Conservation (phyloP, 176 grass and related monocot genomes). For the Oryza rufipogon region DNA sequence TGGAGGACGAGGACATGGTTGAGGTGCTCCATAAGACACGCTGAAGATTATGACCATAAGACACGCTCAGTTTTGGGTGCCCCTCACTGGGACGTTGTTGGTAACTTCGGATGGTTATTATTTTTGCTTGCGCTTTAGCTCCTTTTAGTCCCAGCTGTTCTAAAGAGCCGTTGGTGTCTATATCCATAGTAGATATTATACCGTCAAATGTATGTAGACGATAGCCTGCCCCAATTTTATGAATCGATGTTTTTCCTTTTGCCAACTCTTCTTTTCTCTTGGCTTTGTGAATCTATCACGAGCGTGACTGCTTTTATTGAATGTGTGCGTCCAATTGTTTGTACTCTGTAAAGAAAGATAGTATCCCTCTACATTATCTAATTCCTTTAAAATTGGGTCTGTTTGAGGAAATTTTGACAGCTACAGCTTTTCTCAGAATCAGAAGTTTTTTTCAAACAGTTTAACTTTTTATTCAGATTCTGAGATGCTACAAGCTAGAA, state of each 20-base stretch:
- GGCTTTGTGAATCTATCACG: background rate
- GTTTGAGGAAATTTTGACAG: too few relatives aligned
- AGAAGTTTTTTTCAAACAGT: too few relatives aligned
- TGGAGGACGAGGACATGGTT: constrained; percentile 85
- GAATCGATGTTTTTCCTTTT: background rate
- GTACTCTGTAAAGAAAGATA: background rate
- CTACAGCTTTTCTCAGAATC: too few relatives aligned
- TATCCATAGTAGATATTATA: constrained; percentile 6
- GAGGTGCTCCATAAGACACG: constrained; percentile 64
- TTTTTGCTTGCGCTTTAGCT: background rate
- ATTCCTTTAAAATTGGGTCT: too few relatives aligned
- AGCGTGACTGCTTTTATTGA: background rate
- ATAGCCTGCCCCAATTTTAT: background rate
- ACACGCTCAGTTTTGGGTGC: constrained; percentile 22
- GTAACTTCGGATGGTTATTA: background rate
- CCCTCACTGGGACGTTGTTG: background rate
- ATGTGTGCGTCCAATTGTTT: background rate
- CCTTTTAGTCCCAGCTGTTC: constrained; percentile 1
- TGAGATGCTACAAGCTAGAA: too few relatives aligned
- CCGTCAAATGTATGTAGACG: constrained; percentile 11
- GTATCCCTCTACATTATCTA: too few relatives aligned
- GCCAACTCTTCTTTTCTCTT: background rate
- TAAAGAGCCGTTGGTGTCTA: background rate
- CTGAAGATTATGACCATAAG: constrained; percentile 41
- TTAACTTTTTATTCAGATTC: too few relatives aligned